These are phyloP conservation scores for Cymbopogon flexuosus DNA, from an alignment of 202 grass and related monocot species.

Conservation along the genomic window DNA sequence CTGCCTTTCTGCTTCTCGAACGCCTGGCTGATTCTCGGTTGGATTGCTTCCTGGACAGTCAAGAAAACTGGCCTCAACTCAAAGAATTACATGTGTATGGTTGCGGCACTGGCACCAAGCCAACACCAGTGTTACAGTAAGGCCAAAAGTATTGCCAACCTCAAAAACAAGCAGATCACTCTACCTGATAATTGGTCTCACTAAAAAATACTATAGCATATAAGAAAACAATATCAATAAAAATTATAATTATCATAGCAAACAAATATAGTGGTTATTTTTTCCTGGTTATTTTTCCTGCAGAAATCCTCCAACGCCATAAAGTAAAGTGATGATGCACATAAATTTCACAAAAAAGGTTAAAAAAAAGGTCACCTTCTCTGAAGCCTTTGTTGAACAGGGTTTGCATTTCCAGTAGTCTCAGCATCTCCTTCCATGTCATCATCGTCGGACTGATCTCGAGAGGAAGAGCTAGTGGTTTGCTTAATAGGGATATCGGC, in stretches of 20 bases:
- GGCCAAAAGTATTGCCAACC: neutral
- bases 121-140: neutral
- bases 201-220: neutral
- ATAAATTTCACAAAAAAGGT: neutral
- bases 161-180: conserved; percentile 4
- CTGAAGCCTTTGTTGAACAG: conserved; percentile 52
- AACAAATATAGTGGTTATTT: too few relatives aligned
- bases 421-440: conserved; percentile 88
- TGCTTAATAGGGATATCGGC: conserved; percentile 51
- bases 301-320: too few relatives aligned
- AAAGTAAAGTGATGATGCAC: neutral
- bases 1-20: conserved; percentile 90
- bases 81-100: conserved; percentile 1
- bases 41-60: conserved; percentile 70
- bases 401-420: conserved; percentile 56
- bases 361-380: conserved; percentile 53
- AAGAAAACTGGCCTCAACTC: neutral
- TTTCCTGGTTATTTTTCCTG: too few relatives aligned
- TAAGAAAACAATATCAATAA: neutral
- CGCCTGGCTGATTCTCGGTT: conserved; percentile 94
- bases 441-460: conserved; percentile 81
- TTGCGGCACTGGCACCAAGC: neutral
- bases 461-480: conserved; percentile 64
- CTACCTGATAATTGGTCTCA: neutral
- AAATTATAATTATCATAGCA: neutral